Base-by-base conservation (phyloP, 805 yeast genomes). In the Kodamaea hsintzibuensis region DNA sequence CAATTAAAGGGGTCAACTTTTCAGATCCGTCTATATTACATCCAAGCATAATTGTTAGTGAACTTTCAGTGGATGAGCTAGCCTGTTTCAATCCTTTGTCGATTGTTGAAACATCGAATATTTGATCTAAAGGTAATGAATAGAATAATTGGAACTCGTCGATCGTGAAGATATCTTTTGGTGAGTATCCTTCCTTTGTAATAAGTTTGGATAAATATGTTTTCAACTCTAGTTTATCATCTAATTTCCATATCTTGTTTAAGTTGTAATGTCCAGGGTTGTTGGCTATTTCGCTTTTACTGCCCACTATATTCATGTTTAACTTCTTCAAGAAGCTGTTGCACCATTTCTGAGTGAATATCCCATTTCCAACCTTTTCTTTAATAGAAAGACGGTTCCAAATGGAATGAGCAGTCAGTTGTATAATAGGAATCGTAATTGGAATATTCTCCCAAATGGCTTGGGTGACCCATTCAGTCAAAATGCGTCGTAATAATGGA, bases 391-490 rank as follows among this genome's bases (percentile, higher is more conserved):
- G 69, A 49, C 82, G 72, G 49, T 80, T 82, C 89, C 89, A 85
- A 30, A 85, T 80, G 7, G 84, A 79, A 44, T 79, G 75, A 2
- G 89, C 88, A 1, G 89, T 82, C 64, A 80, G 81, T 59, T 83
- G 85, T 39, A 85, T 74, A 14, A 84, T 82, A 0, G 88, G 87
- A 0, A 85, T 79, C 0, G 88, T 81, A 2, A 84, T 78, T 2
- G 89, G 88, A 37, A 84, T 82, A 47, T 79, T 81, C 61, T 82
- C 85, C 89, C 89, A 85, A 1, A 79, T 78, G 19, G 85, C 82
- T 62, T 84, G 89, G 0, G 85, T 78, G 42, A 84, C 81, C 89
- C 89, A 85, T 63, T 85, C 89, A n/a, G 83, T 79, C 43, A 85
- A 65, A n/a, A 85, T 83, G 46, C 78, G 77, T 38, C 88, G 68